A percentile compares a stretch with the other conserved stretches of the same genome.
Evolutionary conservation across 441 rosid species (phyloP).

Genomic region (Lagerstroemia fauriei): DNA sequence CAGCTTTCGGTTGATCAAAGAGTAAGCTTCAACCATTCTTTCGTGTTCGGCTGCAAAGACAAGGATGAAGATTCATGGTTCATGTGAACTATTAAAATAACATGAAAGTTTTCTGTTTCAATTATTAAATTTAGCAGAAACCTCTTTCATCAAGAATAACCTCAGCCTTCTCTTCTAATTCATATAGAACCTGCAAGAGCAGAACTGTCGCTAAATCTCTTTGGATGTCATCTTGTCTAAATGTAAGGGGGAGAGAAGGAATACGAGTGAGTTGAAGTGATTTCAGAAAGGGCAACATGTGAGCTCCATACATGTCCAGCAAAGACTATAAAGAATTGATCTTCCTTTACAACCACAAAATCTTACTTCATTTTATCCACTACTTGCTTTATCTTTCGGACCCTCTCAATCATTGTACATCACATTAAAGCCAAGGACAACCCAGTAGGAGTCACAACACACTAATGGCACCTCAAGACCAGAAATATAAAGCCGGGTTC

Average conservation of each 20-base stretch:
- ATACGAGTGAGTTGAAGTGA: no score
- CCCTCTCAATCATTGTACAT: background rate
- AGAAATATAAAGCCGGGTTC: background rate
- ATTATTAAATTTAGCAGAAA: constrained; percentile 27
- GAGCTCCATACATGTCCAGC: background rate
- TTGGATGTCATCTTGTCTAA: no score
- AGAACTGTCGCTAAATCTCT: background rate
- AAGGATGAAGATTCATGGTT: background rate
- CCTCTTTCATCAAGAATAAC: constrained; percentile 94
- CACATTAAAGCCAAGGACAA: background rate
- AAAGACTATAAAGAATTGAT: background rate
- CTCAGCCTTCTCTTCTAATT: constrained; percentile 89
- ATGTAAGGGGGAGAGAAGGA: no score
- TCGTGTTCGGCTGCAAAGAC: constrained; percentile 78
- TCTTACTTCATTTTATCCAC: background rate
- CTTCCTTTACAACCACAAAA: no score
- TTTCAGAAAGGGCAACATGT: no score
- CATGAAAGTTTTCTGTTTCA: background rate
- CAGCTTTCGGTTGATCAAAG: constrained; percentile 68
- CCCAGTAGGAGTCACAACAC: background rate
- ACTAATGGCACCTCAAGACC: background rate
- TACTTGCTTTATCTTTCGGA: background rate
- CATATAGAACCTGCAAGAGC: constrained; percentile 68
- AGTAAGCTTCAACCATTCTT: constrained; percentile 82
- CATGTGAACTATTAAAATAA: background rate